Percentiles rank a stretch among this genome's conserved stretches.
Evolutionary conservation across 768 basidiomycete species (phyloP).

Genomic region (Amanita subjunquillea): DNA sequence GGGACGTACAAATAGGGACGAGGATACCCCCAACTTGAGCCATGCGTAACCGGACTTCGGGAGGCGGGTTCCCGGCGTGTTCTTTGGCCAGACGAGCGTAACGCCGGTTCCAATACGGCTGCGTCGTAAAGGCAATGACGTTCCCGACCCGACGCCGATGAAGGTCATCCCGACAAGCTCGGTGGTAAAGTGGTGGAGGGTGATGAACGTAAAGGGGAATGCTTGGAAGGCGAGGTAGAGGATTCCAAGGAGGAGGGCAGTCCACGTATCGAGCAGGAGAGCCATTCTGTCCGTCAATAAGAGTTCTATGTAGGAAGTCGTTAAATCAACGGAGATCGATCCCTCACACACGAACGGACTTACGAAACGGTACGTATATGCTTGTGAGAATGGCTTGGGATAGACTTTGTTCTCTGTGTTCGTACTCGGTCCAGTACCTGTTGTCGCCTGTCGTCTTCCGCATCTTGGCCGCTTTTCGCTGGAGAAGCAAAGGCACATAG

Average conservation of each 20-base stretch:
- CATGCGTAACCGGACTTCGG: constrained; percentile 56
- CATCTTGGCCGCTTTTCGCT: constrained; percentile 47
- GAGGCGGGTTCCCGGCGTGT: constrained; percentile 40
- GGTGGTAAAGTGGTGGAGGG: constrained; percentile 35
- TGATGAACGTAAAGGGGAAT: constrained; percentile 42
- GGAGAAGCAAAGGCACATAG: constrained; percentile 49
- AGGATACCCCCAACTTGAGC: constrained; percentile 61
- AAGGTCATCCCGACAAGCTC: constrained; percentile 48
- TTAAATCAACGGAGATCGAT: background rate
- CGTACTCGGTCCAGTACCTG: constrained; percentile 49
- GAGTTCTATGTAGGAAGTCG: constrained; percentile 31
- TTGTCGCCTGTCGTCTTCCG: constrained; percentile 45
- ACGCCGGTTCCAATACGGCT: constrained; percentile 47
- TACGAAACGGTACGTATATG: constrained; percentile 66
- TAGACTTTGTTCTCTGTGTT: constrained; percentile 36
- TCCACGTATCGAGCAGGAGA: constrained; percentile 58
- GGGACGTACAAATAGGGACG: constrained; percentile 42
- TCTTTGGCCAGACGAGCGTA: constrained; percentile 24
- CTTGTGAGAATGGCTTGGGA: constrained; percentile 39
- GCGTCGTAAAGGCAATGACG: constrained; percentile 34
- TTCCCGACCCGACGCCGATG: constrained; percentile 54
- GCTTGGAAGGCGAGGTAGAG: constrained; percentile 59
- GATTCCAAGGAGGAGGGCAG: constrained; percentile 45
- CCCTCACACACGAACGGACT: constrained; percentile 11
- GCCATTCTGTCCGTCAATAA: constrained; percentile 68